Percentiles rank a stretch among this genome's conserved stretches.
phyloP scores from a whole-genome alignment of 2,329 filamentous ascomycete species.

The Cyphellophora europaea region DNA sequence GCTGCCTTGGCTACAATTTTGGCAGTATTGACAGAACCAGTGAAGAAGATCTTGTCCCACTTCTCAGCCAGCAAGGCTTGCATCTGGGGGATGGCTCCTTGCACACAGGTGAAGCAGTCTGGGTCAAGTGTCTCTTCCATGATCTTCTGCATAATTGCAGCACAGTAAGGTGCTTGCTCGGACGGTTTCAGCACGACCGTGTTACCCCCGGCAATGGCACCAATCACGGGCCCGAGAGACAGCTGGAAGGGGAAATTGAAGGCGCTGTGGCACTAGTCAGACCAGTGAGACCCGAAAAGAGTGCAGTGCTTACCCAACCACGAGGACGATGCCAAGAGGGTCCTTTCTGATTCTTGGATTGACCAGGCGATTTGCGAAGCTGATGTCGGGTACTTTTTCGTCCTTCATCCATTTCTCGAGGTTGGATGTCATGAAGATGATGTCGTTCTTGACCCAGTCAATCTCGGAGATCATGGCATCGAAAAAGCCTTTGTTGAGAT shows the following conservation, averaged over 20 bases:
- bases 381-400: constrained; percentile 62
- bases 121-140: constrained; percentile 68
- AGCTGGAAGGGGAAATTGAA: constrained; percentile 93
- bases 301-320: constrained; percentile 57
- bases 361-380: constrained; percentile 58
- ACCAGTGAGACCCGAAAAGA: constrained; percentile 4
- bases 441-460: constrained; percentile 70
- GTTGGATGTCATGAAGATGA: constrained; percentile 67
- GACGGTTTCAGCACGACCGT: constrained; percentile 86
- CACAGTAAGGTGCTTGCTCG: constrained; percentile 66
- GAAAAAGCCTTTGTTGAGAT: constrained; percentile 68
- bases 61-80: constrained; percentile 75
- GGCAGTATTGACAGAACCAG: constrained; percentile 68
- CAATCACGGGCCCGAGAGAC: constrained; percentile 67
- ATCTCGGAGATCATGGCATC: constrained; percentile 70
- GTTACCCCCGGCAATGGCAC: constrained; percentile 87
- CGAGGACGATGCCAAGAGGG: constrained; percentile 69
- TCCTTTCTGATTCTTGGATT: constrained; percentile 75
- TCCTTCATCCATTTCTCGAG: constrained; percentile 76
- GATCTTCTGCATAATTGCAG: constrained; percentile 71
- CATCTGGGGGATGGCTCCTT: constrained; percentile 72
- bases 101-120: constrained; percentile 65
- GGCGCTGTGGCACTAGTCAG: constrained; percentile 38
- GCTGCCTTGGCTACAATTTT: constrained; percentile 86
- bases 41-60: constrained; percentile 99